A percentile compares a stretch with the other conserved stretches of the same genome.
Evolutionary conservation across 1,284 basidiomycete species (phyloP).

Genomic region (Microbotryum silenes-acaulis): DNA sequence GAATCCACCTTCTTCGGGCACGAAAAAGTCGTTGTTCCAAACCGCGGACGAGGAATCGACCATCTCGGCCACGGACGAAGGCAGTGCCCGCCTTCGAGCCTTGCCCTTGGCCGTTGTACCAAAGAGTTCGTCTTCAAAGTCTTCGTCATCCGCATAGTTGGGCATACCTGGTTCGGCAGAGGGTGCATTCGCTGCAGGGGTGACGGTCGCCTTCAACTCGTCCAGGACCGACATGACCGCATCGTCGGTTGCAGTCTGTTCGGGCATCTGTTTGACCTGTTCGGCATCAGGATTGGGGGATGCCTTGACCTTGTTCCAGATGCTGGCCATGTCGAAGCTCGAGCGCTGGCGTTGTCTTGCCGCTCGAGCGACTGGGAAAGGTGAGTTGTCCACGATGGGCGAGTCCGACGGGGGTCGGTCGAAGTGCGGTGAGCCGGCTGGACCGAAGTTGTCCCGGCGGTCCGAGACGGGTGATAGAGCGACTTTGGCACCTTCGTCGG

Average conservation of each 20-base stretch:
- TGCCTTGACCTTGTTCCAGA: conserved; percentile 29
- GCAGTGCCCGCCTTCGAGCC: neutral
- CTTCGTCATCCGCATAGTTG: neutral
- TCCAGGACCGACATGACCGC: too few relatives aligned
- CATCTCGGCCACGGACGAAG: neutral
- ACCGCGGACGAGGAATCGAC: conserved; percentile 9
- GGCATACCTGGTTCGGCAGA: neutral
- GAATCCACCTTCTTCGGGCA: conserved; percentile 36
- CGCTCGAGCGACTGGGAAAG: neutral
- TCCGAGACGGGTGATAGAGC: too few relatives aligned
- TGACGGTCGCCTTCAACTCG: too few relatives aligned
- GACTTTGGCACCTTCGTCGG: too few relatives aligned
- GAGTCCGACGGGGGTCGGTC: too few relatives aligned
- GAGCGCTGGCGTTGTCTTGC: conserved; percentile 1
- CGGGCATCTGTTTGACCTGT: neutral
- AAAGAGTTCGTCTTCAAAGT: neutral
- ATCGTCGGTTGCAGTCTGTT: conserved; percentile 2
- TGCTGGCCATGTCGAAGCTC: conserved; percentile 31
- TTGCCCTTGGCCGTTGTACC: conserved; percentile 14
- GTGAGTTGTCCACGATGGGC: too few relatives aligned
- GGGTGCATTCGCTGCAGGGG: neutral
- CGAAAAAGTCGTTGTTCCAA: conserved; percentile 35
- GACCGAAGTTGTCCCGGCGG: too few relatives aligned
- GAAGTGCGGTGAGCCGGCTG: too few relatives aligned
- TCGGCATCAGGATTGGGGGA: conserved; percentile 10